Percentiles rank a stretch among this genome's conserved stretches.
Evolutionary conservation across 2,329 filamentous ascomycete species (phyloP).

Genomic region (Aureobasidium sp.): DNA sequence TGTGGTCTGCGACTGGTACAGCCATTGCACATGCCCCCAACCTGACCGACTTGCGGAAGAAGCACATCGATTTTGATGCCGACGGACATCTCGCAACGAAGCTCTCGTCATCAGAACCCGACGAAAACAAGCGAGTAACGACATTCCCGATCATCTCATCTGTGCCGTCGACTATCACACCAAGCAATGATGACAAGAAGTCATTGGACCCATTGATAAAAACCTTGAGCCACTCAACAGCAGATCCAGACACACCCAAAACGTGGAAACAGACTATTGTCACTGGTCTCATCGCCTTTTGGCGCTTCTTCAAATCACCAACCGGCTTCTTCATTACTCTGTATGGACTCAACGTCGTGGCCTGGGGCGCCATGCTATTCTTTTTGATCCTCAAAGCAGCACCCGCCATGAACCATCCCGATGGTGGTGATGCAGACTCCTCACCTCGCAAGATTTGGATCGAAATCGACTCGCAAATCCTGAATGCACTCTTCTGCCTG

Average conservation of each 20-base stretch:
- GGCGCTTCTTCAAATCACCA: conserved; percentile 65
- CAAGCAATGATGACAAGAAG: background rate
- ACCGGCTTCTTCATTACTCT: conserved; percentile 68
- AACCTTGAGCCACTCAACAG: background rate
- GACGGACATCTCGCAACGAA: background rate
- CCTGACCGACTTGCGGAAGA: conserved; percentile 28
- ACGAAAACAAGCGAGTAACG: background rate
- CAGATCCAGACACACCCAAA: background rate
- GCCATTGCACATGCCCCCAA: conserved; percentile 34
- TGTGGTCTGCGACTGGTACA: conserved; percentile 37
- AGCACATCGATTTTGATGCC: conserved; percentile 4
- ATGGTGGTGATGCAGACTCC: conserved; percentile 27
- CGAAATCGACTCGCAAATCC: conserved; percentile 73
- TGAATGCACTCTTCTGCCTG: conserved; percentile 79
- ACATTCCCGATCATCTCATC: background rate
- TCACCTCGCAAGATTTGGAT: conserved; percentile 77
- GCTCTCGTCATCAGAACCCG: background rate
- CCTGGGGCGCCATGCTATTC: conserved; percentile 89
- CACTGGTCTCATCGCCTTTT: conserved; percentile 46
- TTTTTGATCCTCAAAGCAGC: conserved; percentile 68
- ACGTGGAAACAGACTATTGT: background rate
- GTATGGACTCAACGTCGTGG: conserved; percentile 74
- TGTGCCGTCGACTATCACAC: background rate
- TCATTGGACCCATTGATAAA: background rate
- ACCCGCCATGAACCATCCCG: conserved; percentile 49